Base-by-base conservation (phyloP, 768 basidiomycete genomes). In the Podaxis rugospora region DNA sequence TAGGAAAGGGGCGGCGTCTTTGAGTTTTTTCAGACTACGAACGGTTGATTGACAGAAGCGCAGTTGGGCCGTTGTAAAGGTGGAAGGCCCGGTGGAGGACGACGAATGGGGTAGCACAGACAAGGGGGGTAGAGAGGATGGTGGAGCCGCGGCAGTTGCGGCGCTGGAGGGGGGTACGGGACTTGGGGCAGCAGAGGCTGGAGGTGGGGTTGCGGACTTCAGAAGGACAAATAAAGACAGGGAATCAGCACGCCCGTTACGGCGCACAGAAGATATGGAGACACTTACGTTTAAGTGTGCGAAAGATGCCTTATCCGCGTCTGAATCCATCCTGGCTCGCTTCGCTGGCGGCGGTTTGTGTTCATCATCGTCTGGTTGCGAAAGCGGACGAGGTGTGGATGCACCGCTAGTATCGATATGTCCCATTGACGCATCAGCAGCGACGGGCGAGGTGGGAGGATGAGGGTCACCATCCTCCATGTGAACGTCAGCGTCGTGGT, bases 1-100 rank as follows among this genome's bases (percentile, higher is more conserved):
- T 55, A 89, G 74, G 76, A 99, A 99, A 0, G 94, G 87, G 1
- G 71, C 69, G 0, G 93, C 85, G 57, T 96, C 93, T 71, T 92
- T 93, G 70, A 86, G 71, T 77, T 92, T 95, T 80, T 92, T 96
- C 68, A 98, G 72, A 32, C 84, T 80, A 55, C 92, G 88, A 44
- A 98, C 71, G 2, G 90, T 88, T 4, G 87, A 88, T 56, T 83
- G 74, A 65, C 89, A 87, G 71, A 92, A 94, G 44, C 91, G 89
- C 72, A 85, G 86, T 71, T 98, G 97, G 7, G 81, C 77, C 16
- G 74, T 64, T 60, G 85, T 88, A 64, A 95, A 71, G 1, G 81
- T 85, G 5, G 80, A 75, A 5, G 69, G 66, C 28, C 69, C 68
- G 2, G 64, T 37, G 4, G 28, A 14, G 40, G 63, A 55, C 57